Evolutionary conservation across 2,329 filamentous ascomycete species (phyloP), one percentile per base, ranked within the genome.

Genomic region (Fusarium sp.): DNA sequence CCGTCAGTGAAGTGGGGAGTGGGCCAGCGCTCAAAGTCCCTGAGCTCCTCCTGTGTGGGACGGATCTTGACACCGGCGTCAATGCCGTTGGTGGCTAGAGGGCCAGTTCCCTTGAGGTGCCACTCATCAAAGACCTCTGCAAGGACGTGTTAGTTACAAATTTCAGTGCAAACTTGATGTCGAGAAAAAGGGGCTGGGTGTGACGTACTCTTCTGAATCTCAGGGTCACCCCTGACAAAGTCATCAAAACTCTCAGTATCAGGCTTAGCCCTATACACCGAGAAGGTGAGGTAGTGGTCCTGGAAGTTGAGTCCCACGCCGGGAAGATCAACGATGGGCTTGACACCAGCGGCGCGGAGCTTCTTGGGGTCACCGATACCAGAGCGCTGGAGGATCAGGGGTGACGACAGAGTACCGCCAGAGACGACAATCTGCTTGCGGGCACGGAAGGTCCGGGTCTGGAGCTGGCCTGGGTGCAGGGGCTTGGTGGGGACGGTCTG

Each of bases 31-130:
- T 92, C 90, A 82, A 95, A 93, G 77, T 91, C 85, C 60, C 88
- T 86, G 20, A 94, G 86, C 78, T 95, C 93, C 54, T 92, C 84
- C 69, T 90, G 86, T 0, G 89, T 93, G 0, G 93, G 93, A 3
- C 93, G 88, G 77, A 95, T 88, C 86, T 95, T 95, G 70, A 95
- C 93, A 74, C 93, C 93, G 4, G 93, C 93, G 0, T 95, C 93
- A 72, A 95, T 95, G 70, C 92, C 93, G 78, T 95, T 95, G 57
- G 93, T 95, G 2, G 93, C 88, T 43, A 95, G 85, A 2, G 93
- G 93, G 0, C 94, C 94, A 4, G 93, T 95, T 4, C 94, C 94
- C 78, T 95, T 95, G 71, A 91, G 82, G 70, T 94, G 91, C 93
- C 93, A 95, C 80, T 95, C 92, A 2, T 94, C 88, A 70, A 90